Evolutionary conservation across 2,329 filamentous ascomycete species (phyloP).

Genomic region (Penicillium decumbens): DNA sequence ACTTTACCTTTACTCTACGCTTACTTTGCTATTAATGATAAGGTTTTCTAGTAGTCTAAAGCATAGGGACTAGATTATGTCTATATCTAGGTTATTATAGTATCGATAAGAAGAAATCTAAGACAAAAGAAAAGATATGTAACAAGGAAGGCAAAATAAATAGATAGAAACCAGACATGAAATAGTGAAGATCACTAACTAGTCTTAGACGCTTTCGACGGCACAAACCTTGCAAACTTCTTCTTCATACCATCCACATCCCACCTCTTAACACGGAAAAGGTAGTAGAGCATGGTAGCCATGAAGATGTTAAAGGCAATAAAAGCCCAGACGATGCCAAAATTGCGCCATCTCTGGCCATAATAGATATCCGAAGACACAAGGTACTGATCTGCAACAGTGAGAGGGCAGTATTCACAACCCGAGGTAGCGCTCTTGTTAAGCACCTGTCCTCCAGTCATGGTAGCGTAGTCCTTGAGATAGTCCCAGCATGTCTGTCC

Average conservation of each 20-base stretch:
- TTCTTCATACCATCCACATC: slow-evolving; percentile 14
- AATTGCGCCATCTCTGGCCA: slow-evolving; percentile 61
- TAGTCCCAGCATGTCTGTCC: slow-evolving; percentile 59
- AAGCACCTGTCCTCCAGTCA: slow-evolving; percentile 51
- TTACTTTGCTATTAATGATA: no score
- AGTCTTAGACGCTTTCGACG: neutral
- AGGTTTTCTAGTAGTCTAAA: no score
- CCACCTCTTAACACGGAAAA: slow-evolving; percentile 30
- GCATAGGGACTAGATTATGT: no score
- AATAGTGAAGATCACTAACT: neutral
- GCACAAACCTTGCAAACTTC: neutral
- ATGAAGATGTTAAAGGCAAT: slow-evolving; percentile 54
- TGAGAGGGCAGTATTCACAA: slow-evolving; percentile 50
- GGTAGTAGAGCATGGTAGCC: slow-evolving; percentile 46
- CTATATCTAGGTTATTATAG: neutral
- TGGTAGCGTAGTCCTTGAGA: slow-evolving; percentile 48
- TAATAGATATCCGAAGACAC: slow-evolving; percentile 48
- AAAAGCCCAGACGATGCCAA: slow-evolving; percentile 59
- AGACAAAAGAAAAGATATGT: neutral
- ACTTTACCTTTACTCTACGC: no score
- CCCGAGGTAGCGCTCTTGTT: slow-evolving; percentile 46
- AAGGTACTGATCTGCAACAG: slow-evolving; percentile 39
- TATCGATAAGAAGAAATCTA: neutral
- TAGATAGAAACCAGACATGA: neutral
- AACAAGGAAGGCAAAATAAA: neutral